Percentiles rank a stretch among this genome's conserved stretches.
Conservation (phyloP, 306 rosid species). For the Corylus americana region DNA sequence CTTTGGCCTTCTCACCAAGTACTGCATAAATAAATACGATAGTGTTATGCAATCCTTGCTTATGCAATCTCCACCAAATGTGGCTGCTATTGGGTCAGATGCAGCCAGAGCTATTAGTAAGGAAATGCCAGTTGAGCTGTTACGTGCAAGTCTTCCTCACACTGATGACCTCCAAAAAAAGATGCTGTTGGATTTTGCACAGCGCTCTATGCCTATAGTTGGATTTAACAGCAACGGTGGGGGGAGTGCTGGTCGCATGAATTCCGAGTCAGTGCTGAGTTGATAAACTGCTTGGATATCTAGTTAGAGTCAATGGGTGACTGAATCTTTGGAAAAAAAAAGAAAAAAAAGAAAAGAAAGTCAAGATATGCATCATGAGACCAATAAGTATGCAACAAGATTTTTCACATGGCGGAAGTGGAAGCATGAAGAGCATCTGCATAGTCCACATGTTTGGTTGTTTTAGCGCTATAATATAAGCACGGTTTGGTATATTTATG, state of each 20-base stretch:
- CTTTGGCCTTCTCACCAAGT: slow-evolving; percentile 74
- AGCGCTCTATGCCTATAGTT: slow-evolving; percentile 74
- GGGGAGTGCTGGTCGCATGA: slow-evolving; percentile 49
- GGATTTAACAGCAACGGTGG: slow-evolving; percentile 55
- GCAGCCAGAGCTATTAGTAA: slow-evolving; percentile 65
- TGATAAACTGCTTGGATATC: slow-evolving; percentile 28
- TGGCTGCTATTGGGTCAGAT: slow-evolving; percentile 58
- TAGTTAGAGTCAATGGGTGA: slow-evolving; percentile 14
- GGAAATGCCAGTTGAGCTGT: slow-evolving; percentile 97
- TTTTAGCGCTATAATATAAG: slow-evolving; percentile 25
- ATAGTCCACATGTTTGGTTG: slow-evolving; percentile 25
- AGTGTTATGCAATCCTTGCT: slow-evolving; percentile 63
- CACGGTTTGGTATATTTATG: slow-evolving; percentile 46
- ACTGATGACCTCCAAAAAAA: slow-evolving; percentile 78
- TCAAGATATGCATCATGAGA: slow-evolving; percentile 21
- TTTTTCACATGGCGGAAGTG: slow-evolving; percentile 20
- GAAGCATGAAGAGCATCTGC: slow-evolving; percentile 40
- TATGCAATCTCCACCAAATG: slow-evolving; percentile 52
- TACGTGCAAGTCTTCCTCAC: slow-evolving; percentile 95
- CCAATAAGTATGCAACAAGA: slow-evolving; percentile 3
- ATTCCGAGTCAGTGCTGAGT: slow-evolving; percentile 63
- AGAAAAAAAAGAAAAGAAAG: background rate
- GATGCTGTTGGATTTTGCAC: slow-evolving; percentile 71
- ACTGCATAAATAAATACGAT: slow-evolving; percentile 81
- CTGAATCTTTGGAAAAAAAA: slow-evolving; percentile 5